Evolutionary conservation across 164 flowering plant species (phyloP).

Genomic region (Akebia trifoliata): DNA sequence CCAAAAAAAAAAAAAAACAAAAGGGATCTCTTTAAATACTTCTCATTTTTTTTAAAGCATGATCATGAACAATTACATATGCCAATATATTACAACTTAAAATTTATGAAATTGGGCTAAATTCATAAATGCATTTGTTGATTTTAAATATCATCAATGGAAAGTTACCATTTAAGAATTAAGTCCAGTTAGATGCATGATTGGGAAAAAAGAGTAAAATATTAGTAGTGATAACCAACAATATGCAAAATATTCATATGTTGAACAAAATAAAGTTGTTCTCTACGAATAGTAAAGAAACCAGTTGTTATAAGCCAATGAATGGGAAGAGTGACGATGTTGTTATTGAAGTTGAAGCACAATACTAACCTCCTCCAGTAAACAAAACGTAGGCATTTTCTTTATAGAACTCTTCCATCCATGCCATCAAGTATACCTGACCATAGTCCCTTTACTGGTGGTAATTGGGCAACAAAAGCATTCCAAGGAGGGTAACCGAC

Average conservation of each 20-base stretch:
- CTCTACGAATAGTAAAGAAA: neutral
- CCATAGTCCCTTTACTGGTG: constrained; percentile 94
- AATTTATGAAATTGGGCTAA: too few relatives aligned
- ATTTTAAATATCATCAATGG: too few relatives aligned
- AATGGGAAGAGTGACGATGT: neutral
- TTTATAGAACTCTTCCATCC: constrained; percentile 82
- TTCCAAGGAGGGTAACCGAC: constrained; percentile 98
- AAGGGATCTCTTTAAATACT: too few relatives aligned
- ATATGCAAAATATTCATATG: neutral
- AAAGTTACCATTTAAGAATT: too few relatives aligned
- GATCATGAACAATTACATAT: too few relatives aligned
- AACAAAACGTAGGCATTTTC: neutral
- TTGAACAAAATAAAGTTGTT: too few relatives aligned
- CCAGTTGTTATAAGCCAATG: neutral
- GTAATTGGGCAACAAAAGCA: constrained; percentile 88
- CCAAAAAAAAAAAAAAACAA: too few relatives aligned
- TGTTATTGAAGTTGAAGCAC: neutral
- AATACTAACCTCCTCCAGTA: neutral
- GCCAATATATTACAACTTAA: too few relatives aligned
- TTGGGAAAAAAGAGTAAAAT: too few relatives aligned
- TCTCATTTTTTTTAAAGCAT: too few relatives aligned
- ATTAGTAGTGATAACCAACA: neutral
- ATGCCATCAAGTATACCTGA: constrained; percentile 90
- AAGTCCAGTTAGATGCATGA: too few relatives aligned
- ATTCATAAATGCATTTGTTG: too few relatives aligned